Conservation (phyloP, 495 filamentous ascomycete genomes). For the Aspergillus haitiensis region DNA sequence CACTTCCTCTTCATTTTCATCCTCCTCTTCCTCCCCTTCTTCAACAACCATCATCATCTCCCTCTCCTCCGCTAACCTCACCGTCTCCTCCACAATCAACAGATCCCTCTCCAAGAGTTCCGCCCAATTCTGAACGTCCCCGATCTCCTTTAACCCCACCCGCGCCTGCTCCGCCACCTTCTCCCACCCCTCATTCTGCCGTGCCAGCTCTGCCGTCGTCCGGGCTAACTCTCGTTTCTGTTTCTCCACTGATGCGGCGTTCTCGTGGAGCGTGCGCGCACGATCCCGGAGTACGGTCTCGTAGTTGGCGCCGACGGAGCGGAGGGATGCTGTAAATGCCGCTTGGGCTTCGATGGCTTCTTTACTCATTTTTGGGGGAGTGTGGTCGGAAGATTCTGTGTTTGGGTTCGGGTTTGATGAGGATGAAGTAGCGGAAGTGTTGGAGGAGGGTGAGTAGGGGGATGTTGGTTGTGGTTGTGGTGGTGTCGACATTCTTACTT, state of each 20-base stretch:
- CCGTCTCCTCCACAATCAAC: constrained; percentile 80
- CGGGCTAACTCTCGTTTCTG: constrained; percentile 71
- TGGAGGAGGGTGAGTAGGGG: constrained; percentile 3
- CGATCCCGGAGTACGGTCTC: constrained; percentile 71
- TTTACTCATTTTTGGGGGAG: constrained; percentile 7
- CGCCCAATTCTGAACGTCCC: constrained; percentile 97
- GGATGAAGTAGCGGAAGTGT: background rate
- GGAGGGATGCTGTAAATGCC: constrained; percentile 75
- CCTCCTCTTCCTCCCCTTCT: constrained; percentile 10
- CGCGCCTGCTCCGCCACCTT: constrained; percentile 67
- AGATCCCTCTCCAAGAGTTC: constrained; percentile 94
- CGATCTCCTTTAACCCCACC: constrained; percentile 82
- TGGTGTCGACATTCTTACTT: background rate
- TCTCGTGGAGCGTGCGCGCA: constrained; percentile 72
- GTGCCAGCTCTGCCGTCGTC: constrained; percentile 63
- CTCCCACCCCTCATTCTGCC: constrained; percentile 69
- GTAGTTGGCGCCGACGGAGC: constrained; percentile 66
- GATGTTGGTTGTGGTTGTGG: background rate
- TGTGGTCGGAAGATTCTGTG: constrained; percentile 17
- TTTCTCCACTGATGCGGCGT: constrained; percentile 63
- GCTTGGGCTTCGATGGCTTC: constrained; percentile 66
- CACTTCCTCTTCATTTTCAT: constrained; percentile 5
- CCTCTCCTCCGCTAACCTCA: constrained; percentile 60
- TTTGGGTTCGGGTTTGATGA: background rate
- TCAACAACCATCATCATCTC: constrained; percentile 8